Evolutionary conservation across 805 yeast genomes (phyloP).

Genomic region (Saccharomycopsis schoenii): DNA sequence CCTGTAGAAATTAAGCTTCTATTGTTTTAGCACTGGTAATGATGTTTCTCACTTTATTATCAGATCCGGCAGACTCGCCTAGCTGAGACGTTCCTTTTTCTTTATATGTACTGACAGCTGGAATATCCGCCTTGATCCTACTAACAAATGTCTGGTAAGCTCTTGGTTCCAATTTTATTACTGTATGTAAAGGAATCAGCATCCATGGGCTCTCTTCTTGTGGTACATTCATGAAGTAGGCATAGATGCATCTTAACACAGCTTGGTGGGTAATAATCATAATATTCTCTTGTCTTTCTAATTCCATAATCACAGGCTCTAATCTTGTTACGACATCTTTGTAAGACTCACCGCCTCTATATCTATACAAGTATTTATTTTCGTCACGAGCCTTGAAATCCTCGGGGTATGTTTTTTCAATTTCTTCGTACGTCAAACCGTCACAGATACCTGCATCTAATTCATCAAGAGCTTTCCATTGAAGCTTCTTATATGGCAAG

Average conservation of each 20-base stretch:
- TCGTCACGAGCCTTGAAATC: slow-evolving; percentile 95
- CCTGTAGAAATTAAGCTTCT: not conserved
- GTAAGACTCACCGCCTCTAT: slow-evolving; percentile 95
- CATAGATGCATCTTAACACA: slow-evolving; percentile 89
- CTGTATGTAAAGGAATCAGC: slow-evolving; percentile 94
- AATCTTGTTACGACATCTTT: slow-evolving; percentile 89
- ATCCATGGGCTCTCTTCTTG: slow-evolving; percentile 98
- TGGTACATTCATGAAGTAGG: slow-evolving; percentile 97
- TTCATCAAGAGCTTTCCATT: slow-evolving; percentile 95
- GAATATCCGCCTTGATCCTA: slow-evolving; percentile 88
- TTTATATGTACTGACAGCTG: slow-evolving; percentile 95
- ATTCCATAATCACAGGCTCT: slow-evolving; percentile 97
- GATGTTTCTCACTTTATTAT: slow-evolving; percentile 14
- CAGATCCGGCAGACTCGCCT: slow-evolving; percentile 26
- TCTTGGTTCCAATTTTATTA: slow-evolving; percentile 89
- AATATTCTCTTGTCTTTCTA: slow-evolving; percentile 94
- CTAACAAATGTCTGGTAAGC: slow-evolving; percentile 86
- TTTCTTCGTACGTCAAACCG: slow-evolving; percentile 86
- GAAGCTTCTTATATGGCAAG: slow-evolving; percentile 81
- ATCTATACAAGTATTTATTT: slow-evolving; percentile 89
- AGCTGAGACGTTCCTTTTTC: slow-evolving; percentile 72
- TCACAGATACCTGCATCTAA: slow-evolving; percentile 89
- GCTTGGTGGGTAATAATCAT: slow-evolving; percentile 97
- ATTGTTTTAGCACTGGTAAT: slow-evolving; percentile 17
- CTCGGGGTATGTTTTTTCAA: slow-evolving; percentile 67